These are phyloP conservation scores for Leptographium wingfieldii DNA, from an alignment of 2,329 filamentous ascomycete genomes.

Conservation along the genomic window DNA sequence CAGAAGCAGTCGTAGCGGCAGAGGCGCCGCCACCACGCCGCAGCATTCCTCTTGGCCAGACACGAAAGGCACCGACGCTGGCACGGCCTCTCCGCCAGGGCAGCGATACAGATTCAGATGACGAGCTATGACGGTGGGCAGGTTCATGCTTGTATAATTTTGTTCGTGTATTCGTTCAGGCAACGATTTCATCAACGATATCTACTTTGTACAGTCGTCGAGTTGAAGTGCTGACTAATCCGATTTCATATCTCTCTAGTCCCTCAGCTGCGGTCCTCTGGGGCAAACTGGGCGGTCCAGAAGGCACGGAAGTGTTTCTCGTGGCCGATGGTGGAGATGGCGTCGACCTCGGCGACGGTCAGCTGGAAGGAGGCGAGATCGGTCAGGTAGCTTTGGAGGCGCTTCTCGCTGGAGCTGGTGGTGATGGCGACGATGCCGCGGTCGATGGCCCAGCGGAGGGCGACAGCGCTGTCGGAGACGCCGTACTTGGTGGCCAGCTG, in stretches of 20 bases:
- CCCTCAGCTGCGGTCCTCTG: conserved; percentile 29
- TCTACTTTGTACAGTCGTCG: neutral
- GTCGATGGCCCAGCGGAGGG: conserved; percentile 47
- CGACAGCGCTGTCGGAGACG: conserved; percentile 41
- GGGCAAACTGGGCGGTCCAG: conserved; percentile 40
- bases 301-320: conserved; percentile 50
- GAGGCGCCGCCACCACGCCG: conserved; percentile 17
- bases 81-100: conserved; percentile 10
- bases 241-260: neutral
- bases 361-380: conserved; percentile 43
- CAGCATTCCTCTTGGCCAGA: conserved; percentile 9
- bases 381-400: conserved; percentile 42
- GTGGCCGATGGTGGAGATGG: conserved; percentile 41
- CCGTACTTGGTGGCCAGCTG: conserved; percentile 44
- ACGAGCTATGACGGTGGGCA: conserved; percentile 32
- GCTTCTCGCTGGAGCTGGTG: conserved; percentile 44
- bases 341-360: conserved; percentile 42
- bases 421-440: conserved; percentile 46
- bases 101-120: conserved; percentile 42
- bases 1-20: conserved; percentile 2
- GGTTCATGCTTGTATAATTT: neutral
- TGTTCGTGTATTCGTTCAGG: neutral
- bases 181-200: neutral
- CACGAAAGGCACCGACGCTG: conserved; percentile 6
- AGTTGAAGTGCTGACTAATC: too few species aligned